These are phyloP conservation scores for Boletus rubescentipes DNA, from an alignment of 768 basidiomycete genomes.

Conservation along the genomic window DNA sequence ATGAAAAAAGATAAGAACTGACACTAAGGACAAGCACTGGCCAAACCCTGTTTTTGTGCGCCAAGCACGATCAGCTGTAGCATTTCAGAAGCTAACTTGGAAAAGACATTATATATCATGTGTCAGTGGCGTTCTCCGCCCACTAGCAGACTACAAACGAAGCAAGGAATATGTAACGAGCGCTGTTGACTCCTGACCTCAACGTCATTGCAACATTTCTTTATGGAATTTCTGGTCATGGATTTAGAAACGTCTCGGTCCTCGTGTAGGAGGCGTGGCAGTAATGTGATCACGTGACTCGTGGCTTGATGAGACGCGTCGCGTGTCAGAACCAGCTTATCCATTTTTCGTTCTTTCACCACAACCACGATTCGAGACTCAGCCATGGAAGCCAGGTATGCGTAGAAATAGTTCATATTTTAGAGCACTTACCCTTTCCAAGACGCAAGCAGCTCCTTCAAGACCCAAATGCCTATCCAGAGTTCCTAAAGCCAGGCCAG, in stretches of 20 bases:
- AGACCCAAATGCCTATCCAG: constrained; percentile 28
- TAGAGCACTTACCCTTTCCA: neutral
- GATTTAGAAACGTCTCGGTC: too few relatives aligned
- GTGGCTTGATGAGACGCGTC: constrained; percentile 22
- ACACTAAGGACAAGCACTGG: too few relatives aligned
- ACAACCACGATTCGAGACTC: neutral
- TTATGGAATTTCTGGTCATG: too few relatives aligned
- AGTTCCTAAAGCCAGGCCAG: constrained; percentile 27
- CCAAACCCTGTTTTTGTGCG: too few relatives aligned
- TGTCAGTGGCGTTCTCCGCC: neutral
- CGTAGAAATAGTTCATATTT: too few relatives aligned
- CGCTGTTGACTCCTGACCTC: neutral
- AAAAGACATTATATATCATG: too few relatives aligned
- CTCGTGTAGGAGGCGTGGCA: too few relatives aligned
- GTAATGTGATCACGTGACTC: constrained; percentile 16
- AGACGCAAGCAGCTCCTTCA: constrained; percentile 30
- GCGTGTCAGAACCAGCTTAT: constrained; percentile 9
- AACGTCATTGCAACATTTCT: neutral
- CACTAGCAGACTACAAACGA: neutral
- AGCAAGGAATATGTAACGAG: neutral
- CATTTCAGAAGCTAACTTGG: too few relatives aligned
- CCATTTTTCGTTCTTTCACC: constrained; percentile 1
- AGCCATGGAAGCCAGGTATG: constrained; percentile 30
- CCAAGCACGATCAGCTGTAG: too few relatives aligned
- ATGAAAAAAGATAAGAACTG: too few relatives aligned